Conservation (phyloP, 805 yeast genomes). For the Ogataea minuta region DNA sequence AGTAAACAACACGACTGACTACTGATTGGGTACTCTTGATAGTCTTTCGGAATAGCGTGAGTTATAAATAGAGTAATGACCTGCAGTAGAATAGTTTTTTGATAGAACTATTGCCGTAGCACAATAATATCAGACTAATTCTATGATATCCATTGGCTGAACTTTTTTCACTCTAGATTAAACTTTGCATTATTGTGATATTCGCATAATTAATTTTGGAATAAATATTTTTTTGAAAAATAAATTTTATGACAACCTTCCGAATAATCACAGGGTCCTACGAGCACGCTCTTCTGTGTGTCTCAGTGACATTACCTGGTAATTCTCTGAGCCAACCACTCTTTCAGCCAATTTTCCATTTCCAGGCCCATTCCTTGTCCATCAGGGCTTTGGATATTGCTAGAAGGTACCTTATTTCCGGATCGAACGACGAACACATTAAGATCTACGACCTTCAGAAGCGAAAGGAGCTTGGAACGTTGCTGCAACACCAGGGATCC, state of each 20-base stretch:
- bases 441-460: constrained; percentile 91
- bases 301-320: constrained; percentile 65
- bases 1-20: no score
- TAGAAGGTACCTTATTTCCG: constrained; percentile 83
- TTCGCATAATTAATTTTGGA: constrained; percentile 1
- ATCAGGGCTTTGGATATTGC: constrained; percentile 83
- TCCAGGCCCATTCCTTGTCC: constrained; percentile 89
- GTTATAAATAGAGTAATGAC: no score
- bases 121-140: no score
- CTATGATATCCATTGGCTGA: no score
- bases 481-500: constrained; percentile 85
- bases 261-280: constrained; percentile 92
- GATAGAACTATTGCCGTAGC: no score
- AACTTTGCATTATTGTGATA: neutral
- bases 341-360: constrained; percentile 93
- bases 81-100: no score
- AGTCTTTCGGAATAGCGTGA: no score
- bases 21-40: no score
- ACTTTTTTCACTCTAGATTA: neutral
- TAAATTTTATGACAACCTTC: constrained; percentile 35
- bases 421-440: constrained; percentile 94
- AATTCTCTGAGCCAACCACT: constrained; percentile 49
- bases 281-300: constrained; percentile 86
- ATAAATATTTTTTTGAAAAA: constrained; percentile 1
- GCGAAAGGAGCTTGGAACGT: constrained; percentile 88